A percentile compares a stretch with the other conserved stretches of the same genome.
phyloP scores from a whole-genome alignment of 352 stramenopile species.

The Globisporangium nunn region DNA sequence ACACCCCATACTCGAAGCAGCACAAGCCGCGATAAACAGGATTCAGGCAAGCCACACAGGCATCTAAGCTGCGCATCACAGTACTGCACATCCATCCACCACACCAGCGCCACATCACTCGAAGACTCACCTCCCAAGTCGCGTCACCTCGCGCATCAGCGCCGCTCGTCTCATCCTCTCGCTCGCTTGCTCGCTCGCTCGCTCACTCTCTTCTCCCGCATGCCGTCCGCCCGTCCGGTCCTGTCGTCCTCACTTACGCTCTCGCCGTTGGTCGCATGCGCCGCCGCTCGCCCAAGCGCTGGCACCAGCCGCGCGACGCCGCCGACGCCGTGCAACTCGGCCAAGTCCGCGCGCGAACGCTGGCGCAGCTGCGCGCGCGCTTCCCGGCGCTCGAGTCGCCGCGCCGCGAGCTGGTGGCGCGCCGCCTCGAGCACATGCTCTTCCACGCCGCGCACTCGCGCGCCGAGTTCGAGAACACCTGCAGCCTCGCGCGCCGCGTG shows the following conservation, averaged over 20 bases:
- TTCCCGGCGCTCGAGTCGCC: conserved; percentile 20
- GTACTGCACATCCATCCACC: too few relatives aligned
- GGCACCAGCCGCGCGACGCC: conserved; percentile 13
- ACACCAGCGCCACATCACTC: too few relatives aligned
- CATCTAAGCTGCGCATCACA: too few relatives aligned
- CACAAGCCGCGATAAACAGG: too few relatives aligned
- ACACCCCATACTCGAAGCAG: too few relatives aligned
- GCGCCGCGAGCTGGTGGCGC: conserved; percentile 20
- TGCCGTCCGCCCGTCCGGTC: too few relatives aligned
- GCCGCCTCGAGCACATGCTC: conserved; percentile 72
- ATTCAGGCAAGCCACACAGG: too few relatives aligned
- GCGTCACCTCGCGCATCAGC: too few relatives aligned
- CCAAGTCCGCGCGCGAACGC: conserved; percentile 15
- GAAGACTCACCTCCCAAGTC: too few relatives aligned
- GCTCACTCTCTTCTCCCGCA: too few relatives aligned
- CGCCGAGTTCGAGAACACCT: conserved; percentile 54
- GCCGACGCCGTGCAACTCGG: background rate
- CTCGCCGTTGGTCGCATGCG: background rate
- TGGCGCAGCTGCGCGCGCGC: conserved; percentile 19
- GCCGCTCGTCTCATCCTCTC: conserved; percentile 6
- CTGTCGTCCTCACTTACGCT: too few relatives aligned
- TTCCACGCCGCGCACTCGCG: conserved; percentile 62
- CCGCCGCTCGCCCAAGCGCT: conserved; percentile 10
- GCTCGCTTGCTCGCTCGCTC: too few relatives aligned
- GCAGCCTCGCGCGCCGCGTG: conserved; percentile 59